A percentile compares a stretch with the other conserved stretches of the same genome.
Evolutionary conservation across 176 grass and related monocot species (phyloP).

Genomic region (Lolium perenne): DNA sequence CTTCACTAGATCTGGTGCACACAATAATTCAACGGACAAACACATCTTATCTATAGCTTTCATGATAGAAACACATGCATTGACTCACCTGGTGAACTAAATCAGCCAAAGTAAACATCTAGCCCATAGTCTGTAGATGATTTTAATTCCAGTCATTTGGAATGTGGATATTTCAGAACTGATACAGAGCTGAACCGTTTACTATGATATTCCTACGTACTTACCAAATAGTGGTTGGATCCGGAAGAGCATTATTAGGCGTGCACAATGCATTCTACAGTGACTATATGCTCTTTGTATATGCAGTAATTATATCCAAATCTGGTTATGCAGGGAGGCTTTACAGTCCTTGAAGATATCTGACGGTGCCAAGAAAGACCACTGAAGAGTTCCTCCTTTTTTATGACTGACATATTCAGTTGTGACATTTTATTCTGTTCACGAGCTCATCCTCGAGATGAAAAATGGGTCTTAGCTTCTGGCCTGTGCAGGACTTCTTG

Average conservation of each 20-base stretch:
- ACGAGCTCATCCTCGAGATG: neutral
- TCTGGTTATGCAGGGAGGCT: constrained; percentile 32
- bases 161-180: constrained; percentile 12
- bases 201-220: neutral
- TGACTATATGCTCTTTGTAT: neutral
- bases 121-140: neutral
- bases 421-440: neutral
- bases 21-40: neutral
- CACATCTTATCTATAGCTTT: neutral
- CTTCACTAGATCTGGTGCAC: neutral
- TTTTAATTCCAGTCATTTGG: neutral
- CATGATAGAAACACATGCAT: neutral
- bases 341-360: neutral
- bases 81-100: neutral
- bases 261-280: too few relatives aligned
- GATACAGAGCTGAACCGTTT: neutral
- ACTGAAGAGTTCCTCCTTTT: neutral
- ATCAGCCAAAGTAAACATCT: neutral
- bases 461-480: neutral
- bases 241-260: neutral
- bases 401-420: neutral
- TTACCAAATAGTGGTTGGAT: neutral
- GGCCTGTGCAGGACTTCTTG: neutral
- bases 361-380: neutral
- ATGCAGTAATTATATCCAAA: neutral